These are phyloP conservation scores for Geranium rotundifolium DNA, from an alignment of 345 rosid species.

Conservation along the genomic window DNA sequence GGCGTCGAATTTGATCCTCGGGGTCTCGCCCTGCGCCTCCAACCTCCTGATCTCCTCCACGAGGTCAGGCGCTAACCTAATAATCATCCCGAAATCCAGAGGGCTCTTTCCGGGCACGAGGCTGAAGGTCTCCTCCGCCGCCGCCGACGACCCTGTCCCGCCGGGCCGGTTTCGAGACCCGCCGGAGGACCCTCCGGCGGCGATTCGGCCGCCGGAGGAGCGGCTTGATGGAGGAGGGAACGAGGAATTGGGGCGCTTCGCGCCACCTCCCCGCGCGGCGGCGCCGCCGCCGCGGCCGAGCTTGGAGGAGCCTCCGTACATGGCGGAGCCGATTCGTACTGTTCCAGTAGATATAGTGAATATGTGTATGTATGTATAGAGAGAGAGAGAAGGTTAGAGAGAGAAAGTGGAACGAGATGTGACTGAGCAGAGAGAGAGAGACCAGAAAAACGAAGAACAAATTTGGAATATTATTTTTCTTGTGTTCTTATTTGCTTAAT, in stretches of 20 bases:
- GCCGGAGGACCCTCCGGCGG: constrained; percentile 19
- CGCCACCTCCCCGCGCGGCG: constrained; percentile 26
- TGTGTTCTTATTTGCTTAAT: no score
- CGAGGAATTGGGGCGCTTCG: constrained; percentile 29
- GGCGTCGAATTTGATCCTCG: constrained; percentile 84
- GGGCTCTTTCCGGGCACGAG: constrained; percentile 54
- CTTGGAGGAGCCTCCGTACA: constrained; percentile 41
- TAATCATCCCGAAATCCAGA: constrained; percentile 63
- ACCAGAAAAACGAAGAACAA: neutral
- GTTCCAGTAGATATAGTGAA: neutral
- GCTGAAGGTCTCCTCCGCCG: constrained; percentile 59
- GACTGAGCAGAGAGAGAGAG: neutral
- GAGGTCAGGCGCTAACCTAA: constrained; percentile 69
- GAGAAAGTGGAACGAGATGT: neutral
- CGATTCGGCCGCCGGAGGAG: constrained; percentile 18
- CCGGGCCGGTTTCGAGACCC: constrained; percentile 13
- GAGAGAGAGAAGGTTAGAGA: neutral
- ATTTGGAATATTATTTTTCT: no score
- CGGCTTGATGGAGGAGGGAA: constrained; percentile 33
- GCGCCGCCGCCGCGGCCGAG: constrained; percentile 39
- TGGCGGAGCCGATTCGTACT: constrained; percentile 5
- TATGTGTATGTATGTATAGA: neutral
- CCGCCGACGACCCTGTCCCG: constrained; percentile 10
- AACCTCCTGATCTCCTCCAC: constrained; percentile 78
- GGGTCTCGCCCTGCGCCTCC: constrained; percentile 60